These are phyloP conservation scores for Magnolia kwangsiensis DNA, from an alignment of 164 flowering plant genomes.

Conservation along the genomic window DNA sequence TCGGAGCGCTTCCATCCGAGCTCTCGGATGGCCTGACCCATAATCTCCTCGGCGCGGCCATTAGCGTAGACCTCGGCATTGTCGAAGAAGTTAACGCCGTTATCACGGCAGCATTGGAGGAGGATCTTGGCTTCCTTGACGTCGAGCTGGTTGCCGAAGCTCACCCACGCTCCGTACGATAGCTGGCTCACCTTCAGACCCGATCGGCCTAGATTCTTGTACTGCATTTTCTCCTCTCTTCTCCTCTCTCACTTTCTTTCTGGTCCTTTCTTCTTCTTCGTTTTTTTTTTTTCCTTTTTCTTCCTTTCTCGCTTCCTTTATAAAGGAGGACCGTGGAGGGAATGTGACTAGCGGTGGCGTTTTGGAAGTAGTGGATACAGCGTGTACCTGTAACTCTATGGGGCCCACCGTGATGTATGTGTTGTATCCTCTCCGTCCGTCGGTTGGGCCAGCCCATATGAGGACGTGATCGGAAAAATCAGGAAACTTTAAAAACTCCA, in stretches of 20 bases:
- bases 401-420: too few relatives aligned
- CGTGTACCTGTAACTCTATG: too few relatives aligned
- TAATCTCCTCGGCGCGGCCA: constrained; percentile 99
- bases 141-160: constrained; percentile 97
- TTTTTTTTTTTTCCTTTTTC: not conserved
- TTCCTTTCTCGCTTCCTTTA: too few relatives aligned
- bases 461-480: too few relatives aligned
- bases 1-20: constrained; percentile 97
- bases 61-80: constrained; percentile 99
- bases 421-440: too few relatives aligned
- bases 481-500: too few relatives aligned
- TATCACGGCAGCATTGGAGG: constrained; percentile 87
- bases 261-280: not conserved
- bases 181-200: constrained; percentile 96
- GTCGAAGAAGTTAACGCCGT: constrained; percentile 99
- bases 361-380: too few relatives aligned
- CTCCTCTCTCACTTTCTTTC: not conserved
- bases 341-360: too few relatives aligned
- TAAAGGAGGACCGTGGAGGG: too few relatives aligned
- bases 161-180: constrained; percentile 95
- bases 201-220: constrained; percentile 84
- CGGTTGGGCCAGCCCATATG: too few relatives aligned
- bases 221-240: constrained; percentile 57
- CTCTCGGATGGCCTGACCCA: constrained; percentile 97
- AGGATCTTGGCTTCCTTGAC: constrained; percentile 90